A percentile compares a stretch with the other conserved stretches of the same genome.
Evolutionary conservation across 1,284 basidiomycete genomes (phyloP).

Genomic region (Tetrapyrgos nigripes): DNA sequence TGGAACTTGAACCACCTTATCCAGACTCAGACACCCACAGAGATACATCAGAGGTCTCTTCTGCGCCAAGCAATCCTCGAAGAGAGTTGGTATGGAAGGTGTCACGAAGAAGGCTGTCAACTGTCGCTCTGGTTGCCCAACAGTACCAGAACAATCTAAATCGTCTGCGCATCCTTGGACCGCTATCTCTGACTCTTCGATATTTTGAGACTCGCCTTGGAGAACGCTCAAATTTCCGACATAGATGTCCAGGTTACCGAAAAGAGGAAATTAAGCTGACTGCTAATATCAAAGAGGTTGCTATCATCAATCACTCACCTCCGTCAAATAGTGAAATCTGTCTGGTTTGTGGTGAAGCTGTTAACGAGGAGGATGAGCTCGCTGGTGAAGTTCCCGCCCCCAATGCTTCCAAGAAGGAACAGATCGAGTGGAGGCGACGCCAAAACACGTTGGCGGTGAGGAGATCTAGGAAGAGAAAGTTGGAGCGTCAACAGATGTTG

Average conservation of each 20-base stretch:
- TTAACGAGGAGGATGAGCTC: not conserved
- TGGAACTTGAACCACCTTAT: not conserved
- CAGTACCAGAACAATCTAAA: not conserved
- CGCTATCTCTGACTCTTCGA: not conserved
- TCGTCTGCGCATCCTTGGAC: not conserved
- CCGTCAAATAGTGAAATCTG: not conserved
- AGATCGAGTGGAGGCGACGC: constrained; percentile 79
- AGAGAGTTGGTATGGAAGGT: not conserved
- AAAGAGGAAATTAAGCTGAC: not conserved
- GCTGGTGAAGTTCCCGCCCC: constrained; percentile 30
- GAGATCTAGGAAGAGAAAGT: constrained; percentile 76
- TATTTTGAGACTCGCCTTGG: not conserved
- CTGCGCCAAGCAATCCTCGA: not conserved
- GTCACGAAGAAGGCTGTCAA: not conserved
- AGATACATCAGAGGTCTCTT: not conserved
- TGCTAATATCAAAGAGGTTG: not conserved
- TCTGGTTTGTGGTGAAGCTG: not conserved
- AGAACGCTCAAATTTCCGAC: no score
- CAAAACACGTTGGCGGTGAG: constrained; percentile 85
- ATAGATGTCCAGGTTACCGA: not conserved
- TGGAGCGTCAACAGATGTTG: constrained; percentile 48
- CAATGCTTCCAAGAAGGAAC: constrained; percentile 57
- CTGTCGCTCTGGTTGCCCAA: not conserved
- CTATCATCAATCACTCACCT: not conserved
- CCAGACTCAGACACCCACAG: not conserved